Evolutionary conservation across 768 basidiomycete genomes (phyloP), one percentile per base, ranked within the genome.

Genomic region (Vararia minispora): DNA sequence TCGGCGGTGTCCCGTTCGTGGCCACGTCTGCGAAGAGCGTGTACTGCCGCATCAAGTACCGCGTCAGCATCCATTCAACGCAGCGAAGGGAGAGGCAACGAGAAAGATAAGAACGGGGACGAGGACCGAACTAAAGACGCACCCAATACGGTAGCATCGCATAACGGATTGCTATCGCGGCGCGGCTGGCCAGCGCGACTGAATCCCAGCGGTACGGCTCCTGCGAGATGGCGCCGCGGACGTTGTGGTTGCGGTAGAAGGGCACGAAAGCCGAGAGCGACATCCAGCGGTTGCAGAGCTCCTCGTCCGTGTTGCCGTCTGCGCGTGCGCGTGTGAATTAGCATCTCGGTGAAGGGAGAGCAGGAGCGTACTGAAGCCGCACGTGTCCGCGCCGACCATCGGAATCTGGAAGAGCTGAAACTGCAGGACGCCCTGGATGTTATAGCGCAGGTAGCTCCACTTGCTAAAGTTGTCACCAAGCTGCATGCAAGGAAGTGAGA

Each of bases 251-350:
- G 33, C 84, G 64, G 56, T 73, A 84, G 64, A 87, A 87, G 5
- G 83, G 83, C 22, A 69, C 68, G 55, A 86, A 87, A 1, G 82
- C 84, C 3, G 78, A 66, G 12, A 86, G 66, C 52, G 79, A 75
- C 81, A 83, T 84, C 84, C 84, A 87, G 12, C 85, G 69, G 43
- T 75, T 76, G 58, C 81, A 81, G 7, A 87, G 65, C 53, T 86
- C 82, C 57, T 87, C 83, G 47, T 82, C 73, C 6, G 76, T 75
- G 52, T 85, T 83, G 3, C 62, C 71, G 46, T 33, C 49, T 62
- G 42, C 56, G 57, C n/a, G 34, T 29, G 9, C 32, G 42, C 39
- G 37, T 20, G 43, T 46, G 6, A 37, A 35, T 14, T 10, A 30
- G 29, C 27, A 13, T 12, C n/a, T 13, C 25, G 34, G 20, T 7